Percentiles rank a stretch among this genome's conserved stretches.
phyloP scores from a whole-genome alignment of 2,329 filamentous ascomycete species.

The Acrodontium crateriforme region DNA sequence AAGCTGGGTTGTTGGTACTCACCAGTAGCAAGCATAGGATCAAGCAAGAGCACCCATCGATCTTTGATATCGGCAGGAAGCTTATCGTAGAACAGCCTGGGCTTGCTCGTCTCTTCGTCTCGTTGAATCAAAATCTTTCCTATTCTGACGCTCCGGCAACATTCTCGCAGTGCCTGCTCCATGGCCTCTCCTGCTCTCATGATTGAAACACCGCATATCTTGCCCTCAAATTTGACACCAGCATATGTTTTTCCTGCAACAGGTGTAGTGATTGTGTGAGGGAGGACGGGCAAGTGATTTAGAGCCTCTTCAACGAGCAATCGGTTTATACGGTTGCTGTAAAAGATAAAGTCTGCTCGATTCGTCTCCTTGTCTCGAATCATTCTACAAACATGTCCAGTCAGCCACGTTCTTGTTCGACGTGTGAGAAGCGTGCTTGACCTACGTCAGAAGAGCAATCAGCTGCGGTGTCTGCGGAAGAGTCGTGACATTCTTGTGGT shows the following conservation, averaged over 20 bases:
- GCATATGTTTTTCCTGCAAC: conserved; percentile 68
- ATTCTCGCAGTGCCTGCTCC: conserved; percentile 93
- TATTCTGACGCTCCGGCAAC: conserved; percentile 93
- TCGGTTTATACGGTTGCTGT: conserved; percentile 95
- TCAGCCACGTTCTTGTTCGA: neutral
- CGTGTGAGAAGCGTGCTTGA: conserved; percentile 14
- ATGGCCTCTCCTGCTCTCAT: conserved; percentile 98
- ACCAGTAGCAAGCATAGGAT: conserved; percentile 99
- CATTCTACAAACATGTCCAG: conserved; percentile 48
- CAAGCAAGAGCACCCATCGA: conserved; percentile 83
- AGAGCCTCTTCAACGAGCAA: conserved; percentile 92
- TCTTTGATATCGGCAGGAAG: conserved; percentile 84
- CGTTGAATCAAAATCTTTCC: conserved; percentile 97
- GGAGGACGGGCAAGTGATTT: conserved; percentile 86
- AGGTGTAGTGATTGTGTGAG: conserved; percentile 79
- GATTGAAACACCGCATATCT: conserved; percentile 96
- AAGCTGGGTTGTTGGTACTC: conserved; percentile 15
- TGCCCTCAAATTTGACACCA: conserved; percentile 89
- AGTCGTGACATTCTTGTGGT: conserved; percentile 77
- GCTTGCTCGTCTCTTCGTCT: conserved; percentile 85
- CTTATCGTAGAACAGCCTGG: conserved; percentile 96
- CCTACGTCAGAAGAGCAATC: conserved; percentile 93
- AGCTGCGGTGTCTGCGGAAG: conserved; percentile 89
- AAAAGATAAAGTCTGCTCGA: conserved; percentile 96
- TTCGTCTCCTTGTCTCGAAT: conserved; percentile 84